phyloP scores from a whole-genome alignment of 345 rosid genomes.

The Noccaea caerulescens region DNA sequence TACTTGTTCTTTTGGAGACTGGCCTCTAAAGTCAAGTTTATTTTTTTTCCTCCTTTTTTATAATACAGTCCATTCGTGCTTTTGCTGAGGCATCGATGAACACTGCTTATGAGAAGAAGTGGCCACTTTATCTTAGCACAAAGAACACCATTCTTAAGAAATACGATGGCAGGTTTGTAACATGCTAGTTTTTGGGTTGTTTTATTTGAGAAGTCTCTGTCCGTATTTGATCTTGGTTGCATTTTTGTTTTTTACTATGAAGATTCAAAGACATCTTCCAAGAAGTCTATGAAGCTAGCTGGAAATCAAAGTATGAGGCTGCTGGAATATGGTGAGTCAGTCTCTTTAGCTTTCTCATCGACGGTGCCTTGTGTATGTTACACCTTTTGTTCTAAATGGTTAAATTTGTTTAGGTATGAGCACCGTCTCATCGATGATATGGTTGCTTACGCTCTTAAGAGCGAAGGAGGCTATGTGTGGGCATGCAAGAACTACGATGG shows the following conservation, averaged over 20 bases:
- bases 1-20: slow-evolving; percentile 14
- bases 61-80: slow-evolving; percentile 69
- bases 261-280: slow-evolving; percentile 99
- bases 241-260: slow-evolving; percentile 36
- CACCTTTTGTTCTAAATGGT: slow-evolving; percentile 11
- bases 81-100: slow-evolving; percentile 97
- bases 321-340: slow-evolving; percentile 85
- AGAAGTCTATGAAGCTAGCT: slow-evolving; percentile 89
- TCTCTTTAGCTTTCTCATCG: background rate
- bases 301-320: slow-evolving; percentile 94
- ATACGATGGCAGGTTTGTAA: slow-evolving; percentile 91
- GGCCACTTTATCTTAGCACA: slow-evolving; percentile 99
- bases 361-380: slow-evolving; percentile 18
- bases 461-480: slow-evolving; percentile 99
- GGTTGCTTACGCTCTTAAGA: slow-evolving; percentile 97
- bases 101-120: slow-evolving; percentile 87
- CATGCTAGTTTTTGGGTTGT: background rate
- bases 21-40: background rate
- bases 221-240: slow-evolving; percentile 3
- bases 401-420: slow-evolving; percentile 75
- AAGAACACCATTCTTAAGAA: slow-evolving; percentile 98
- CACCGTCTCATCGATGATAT: slow-evolving; percentile 99
- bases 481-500: slow-evolving; percentile 99
- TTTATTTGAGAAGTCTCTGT: background rate
- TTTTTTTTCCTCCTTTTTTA: slow-evolving; percentile 14